Base-by-base conservation (phyloP, 352 stramenopile species). In the Phytophthora pistaciae region DNA sequence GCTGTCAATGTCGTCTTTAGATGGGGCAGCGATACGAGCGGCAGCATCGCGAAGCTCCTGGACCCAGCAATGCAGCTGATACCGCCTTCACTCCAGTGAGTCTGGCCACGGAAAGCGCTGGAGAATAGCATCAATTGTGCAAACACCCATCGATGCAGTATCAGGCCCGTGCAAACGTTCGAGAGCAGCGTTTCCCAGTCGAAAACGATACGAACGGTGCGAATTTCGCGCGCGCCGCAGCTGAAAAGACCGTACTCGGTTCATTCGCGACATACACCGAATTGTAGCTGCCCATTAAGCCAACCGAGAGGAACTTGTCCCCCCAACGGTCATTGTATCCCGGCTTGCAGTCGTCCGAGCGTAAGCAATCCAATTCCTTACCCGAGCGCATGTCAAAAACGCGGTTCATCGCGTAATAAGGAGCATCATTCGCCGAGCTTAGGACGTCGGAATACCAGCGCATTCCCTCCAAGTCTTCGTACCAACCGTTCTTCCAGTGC, bases 1-100 rank as follows among this genome's bases (percentile, higher is more conserved):
- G 60, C 72, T 1, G 74, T 57, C 23, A 82, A 60, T 0, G 70
- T 65, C n/a, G 60, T 65, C 48, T 82, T 84, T 13, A 87, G 53
- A 0, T 77, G 69, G 6, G 77, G 46, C 42, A 84, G 64, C 13
- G 75, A 61, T 3, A 87, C 52, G 3, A 76, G 50, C 9, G 84
- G 56, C 18, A 77, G 42, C 11, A 73, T 21, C 16, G 16, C 60
- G 31, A 87, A 83, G 5, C 55, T 77, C 16, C 48, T 54, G 1
- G 60, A 57, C 20, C 55, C 64, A 14, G 79, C 60, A 4, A 85
- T 44, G 16, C 62, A 69, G 7, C 77, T 75, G 16, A 85, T 64
- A 4, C 68, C 70, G 10, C 66, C 69, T 13, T 59, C 29, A 29
- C 54, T 49, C 16, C 16, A 27, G 9, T 14, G 44, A 20, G 0